Evolutionary conservation across 768 basidiomycete species (phyloP).

Genomic region (Punctularia strigosozonata): DNA sequence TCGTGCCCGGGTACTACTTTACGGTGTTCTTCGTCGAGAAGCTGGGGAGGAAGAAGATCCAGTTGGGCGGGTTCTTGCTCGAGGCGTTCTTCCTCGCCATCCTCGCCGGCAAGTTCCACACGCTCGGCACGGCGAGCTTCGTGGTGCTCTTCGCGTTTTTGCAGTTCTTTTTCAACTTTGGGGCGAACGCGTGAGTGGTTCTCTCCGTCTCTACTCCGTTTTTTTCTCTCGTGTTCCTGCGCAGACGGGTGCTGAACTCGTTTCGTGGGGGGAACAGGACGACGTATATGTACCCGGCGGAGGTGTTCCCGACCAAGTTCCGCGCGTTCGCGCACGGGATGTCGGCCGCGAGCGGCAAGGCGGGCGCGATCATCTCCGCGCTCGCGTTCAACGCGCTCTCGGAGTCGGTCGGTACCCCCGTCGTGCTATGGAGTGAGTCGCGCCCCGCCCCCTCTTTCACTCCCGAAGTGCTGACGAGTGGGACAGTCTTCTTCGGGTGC

Average conservation of each 20-base stretch:
- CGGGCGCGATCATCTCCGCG: slow-evolving; percentile 66
- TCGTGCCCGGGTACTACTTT: slow-evolving; percentile 69
- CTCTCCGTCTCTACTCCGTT: background rate
- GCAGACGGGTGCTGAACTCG: no score
- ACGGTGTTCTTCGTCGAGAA: slow-evolving; percentile 60
- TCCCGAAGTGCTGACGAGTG: background rate
- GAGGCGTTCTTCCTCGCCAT: slow-evolving; percentile 61
- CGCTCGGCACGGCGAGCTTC: slow-evolving; percentile 45
- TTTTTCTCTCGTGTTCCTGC: slow-evolving; percentile 4
- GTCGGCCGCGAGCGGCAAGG: slow-evolving; percentile 63
- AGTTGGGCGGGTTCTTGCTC: slow-evolving; percentile 63
- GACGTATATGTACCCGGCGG: slow-evolving; percentile 44
- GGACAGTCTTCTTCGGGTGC: slow-evolving; percentile 7
- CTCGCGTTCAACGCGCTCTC: slow-evolving; percentile 60
- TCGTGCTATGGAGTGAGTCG: slow-evolving; percentile 59
- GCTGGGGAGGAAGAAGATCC: slow-evolving; percentile 65
- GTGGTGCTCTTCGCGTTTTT: slow-evolving; percentile 64
- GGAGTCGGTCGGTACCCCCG: slow-evolving; percentile 48
- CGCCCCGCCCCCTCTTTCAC: slow-evolving; percentile 1
- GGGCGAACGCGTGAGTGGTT: background rate
- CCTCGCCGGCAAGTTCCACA: slow-evolving; percentile 52
- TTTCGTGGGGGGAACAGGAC: slow-evolving; percentile 49
- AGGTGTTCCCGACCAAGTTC: slow-evolving; percentile 72
- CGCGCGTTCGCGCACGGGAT: slow-evolving; percentile 66
- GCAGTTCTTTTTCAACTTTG: slow-evolving; percentile 25